Base-by-base conservation (phyloP, 2,329 filamentous ascomycete genomes). In the Stachybotrys chartarum region DNA sequence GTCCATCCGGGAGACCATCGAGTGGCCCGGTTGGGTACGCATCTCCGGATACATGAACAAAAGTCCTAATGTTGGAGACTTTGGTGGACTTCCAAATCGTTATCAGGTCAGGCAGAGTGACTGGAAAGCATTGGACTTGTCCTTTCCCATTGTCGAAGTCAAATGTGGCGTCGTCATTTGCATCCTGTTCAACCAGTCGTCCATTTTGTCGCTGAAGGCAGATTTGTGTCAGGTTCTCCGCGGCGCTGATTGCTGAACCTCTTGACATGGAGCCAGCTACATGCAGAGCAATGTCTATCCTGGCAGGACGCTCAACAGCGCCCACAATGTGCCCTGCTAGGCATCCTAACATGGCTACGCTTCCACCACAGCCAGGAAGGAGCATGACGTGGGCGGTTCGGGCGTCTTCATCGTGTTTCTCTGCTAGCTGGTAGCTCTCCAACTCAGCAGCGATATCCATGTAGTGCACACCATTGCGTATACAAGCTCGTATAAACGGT, bases 361-460 rank as follows among this genome's bases (percentile, higher is more conserved):
- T 61, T 6, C 62, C 62, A 16, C 61, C 62, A 49, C 59, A 60
- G 7, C 62, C 62, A 10, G 61, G 61, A 16, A 63, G 31, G 7
- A 64, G 57, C 58, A 64, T 59, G 39, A 61, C 54, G 6, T 46
- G 48, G 3, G 55, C 53, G 18, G 48, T 24, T 30, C 7, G 39
- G 17, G 62, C 62, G 3, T 58, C 52, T 6, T 55, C 44, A 14
- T 57, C 54, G 6, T 51, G 44, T 30, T 39, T 44, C 14, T 53
- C 39, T 3, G 58, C 57, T 5, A 57, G 42, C 11, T 56, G 53
- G 56, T 61, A 64, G 42, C 55, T 61, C 18, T 46, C 51, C 14
- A 64, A 50, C 55, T 64, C 62, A 16, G 61, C 62, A 1, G 62
- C 55, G 12, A 61, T 24, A 30, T 63, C 62, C 7, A 64, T 50